These are phyloP conservation scores for Fonsecaea multimorphosa DNA, from an alignment of 2,329 filamentous ascomycete species.

Conservation along the genomic window DNA sequence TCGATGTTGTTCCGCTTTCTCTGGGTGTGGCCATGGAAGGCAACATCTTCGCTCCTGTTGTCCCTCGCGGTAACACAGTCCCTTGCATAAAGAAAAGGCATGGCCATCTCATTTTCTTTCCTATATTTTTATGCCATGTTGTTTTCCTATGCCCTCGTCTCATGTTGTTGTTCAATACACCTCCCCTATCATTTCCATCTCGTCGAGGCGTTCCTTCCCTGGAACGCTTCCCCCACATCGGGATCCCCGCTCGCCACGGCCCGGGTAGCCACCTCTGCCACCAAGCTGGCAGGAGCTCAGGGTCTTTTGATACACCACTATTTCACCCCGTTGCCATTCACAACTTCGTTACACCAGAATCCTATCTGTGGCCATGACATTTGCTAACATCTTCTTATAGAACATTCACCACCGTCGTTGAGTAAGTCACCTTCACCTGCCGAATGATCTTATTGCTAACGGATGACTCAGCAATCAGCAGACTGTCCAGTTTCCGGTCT, in stretches of 20 bases:
- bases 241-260: no score
- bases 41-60: constrained; percentile 96
- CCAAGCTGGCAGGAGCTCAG: no score
- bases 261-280: no score
- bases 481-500: constrained; percentile 83
- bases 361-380: neutral
- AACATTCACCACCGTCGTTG: constrained; percentile 86
- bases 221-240: neutral
- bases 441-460: neutral
- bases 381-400: constrained; percentile 35
- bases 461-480: neutral
- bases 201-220: constrained; percentile 7
- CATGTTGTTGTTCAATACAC: no score
- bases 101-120: constrained; percentile 14
- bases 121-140: constrained; percentile 5
- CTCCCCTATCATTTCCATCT: no score
- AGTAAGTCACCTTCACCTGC: constrained; percentile 51
- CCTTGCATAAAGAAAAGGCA: constrained; percentile 78
- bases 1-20: constrained; percentile 95
- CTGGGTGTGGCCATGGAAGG: constrained; percentile 99
- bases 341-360: neutral
- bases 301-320: no score
- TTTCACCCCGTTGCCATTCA: neutral
- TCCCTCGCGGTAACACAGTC: constrained; percentile 77
- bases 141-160: no score